Base-by-base conservation (phyloP, 371 early-diverging fungal species). In the Basidiobolus meristosporus region DNA sequence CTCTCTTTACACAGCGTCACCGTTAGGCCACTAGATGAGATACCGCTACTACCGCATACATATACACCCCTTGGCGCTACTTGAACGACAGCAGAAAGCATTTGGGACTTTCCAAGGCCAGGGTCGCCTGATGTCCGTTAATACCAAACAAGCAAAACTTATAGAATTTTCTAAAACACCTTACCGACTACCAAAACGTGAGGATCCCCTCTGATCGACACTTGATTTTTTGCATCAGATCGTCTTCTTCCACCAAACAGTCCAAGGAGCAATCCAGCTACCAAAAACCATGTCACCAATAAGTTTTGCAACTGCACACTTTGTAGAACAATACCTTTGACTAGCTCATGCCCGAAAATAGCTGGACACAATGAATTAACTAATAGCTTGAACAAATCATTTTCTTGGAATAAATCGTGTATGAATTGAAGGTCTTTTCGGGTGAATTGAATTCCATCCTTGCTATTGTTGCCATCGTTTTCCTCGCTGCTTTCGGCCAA, bases 321-420 rank as follows among this genome's bases (percentile, higher is more conserved):
- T 53, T 10, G 92, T 90, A 48, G 79, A 81, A 26, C 9, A 26
- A 9, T 26, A 26, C 26, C 26, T 62, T 99, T 99, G 60, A 98
- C 83, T 54, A 82, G 68, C 22, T 84, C 80, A 56, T 93, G 91
- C 2, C 98, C 98, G 61, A 77, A 97, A 45, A 99, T 96, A 14
- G 83, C 81, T 3, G 98, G 98, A 9, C 97, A 95, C 46, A 95
- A 67, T 21, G 91, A 90, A 44, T 74, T 68, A 10, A 84, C 62
- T 20, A 96, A 62, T 19, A 82, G 59, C 5, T 89, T 77, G 51
- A 90, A 80, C 1, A 79, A 62, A 37, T 88, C 70, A n/a, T 53
- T 57, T 32, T 80, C 70, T 45, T 60, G 59, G 20, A 68, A 73
- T n/a, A 97, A 60, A 44, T 67, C 60, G 31, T 70, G 62, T 48